Evolutionary conservation across 2,329 filamentous ascomycete species (phyloP).

Genomic region (Botrytis tulipae): DNA sequence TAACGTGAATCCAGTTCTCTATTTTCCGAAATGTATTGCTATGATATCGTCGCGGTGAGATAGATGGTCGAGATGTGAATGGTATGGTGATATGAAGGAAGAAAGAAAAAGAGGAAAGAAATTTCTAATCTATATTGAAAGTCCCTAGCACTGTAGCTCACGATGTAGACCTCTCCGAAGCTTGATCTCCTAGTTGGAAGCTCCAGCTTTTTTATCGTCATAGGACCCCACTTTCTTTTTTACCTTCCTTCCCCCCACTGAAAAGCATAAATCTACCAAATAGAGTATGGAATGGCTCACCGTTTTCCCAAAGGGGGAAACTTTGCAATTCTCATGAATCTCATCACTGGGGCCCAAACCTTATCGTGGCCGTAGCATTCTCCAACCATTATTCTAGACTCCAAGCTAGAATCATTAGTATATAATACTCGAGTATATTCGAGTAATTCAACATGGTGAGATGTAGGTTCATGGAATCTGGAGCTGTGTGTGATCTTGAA

Average conservation of each 20-base stretch:
- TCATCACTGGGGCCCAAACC: background rate
- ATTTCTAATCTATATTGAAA: constrained; percentile 1
- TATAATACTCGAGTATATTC: background rate
- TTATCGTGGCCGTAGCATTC: background rate
- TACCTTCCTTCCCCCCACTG: background rate
- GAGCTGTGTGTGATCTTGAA: background rate
- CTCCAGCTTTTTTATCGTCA: constrained; percentile 20
- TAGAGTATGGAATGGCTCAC: background rate
- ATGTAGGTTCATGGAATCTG: background rate
- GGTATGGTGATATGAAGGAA: background rate
- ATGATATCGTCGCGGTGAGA: background rate
- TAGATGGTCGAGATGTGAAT: background rate
- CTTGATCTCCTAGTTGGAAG: constrained; percentile 12
- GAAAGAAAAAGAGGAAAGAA: background rate
- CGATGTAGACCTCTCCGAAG: background rate
- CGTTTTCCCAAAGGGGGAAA: background rate
- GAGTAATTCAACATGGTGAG: background rate
- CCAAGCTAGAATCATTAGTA: background rate
- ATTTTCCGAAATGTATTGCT: background rate
- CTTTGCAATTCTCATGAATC: background rate
- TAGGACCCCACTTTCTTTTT: background rate
- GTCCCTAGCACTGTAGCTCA: background rate
- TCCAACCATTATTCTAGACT: background rate
- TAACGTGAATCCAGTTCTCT: background rate
- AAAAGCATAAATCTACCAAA: background rate